Evolutionary conservation across 805 yeast genomes (phyloP).

Genomic region (Saccharomycopsis babjevae): DNA sequence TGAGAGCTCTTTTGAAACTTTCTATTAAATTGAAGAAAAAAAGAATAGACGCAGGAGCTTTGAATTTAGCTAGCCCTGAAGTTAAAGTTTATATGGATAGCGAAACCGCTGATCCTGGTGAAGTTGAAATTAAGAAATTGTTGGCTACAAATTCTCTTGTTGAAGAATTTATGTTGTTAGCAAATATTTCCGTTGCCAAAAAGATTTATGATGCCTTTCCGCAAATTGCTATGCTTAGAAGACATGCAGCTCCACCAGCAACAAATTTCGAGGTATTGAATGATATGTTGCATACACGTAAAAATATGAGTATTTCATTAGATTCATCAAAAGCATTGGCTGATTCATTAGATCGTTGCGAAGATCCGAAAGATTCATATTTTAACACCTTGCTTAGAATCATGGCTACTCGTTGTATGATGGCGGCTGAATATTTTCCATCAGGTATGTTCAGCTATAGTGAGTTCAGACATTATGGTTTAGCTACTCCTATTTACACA

Average conservation of each 20-base stretch:
- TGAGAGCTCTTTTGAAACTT: conserved; percentile 70
- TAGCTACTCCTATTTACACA: conserved; percentile 94
- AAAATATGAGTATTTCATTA: conserved; percentile 62
- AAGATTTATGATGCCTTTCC: conserved; percentile 90
- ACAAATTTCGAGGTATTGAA: conserved; percentile 84
- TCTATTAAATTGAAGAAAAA: conserved; percentile 78
- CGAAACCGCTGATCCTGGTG: conserved; percentile 94
- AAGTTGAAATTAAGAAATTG: conserved; percentile 81
- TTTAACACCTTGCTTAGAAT: conserved; percentile 90
- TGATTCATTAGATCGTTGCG: conserved; percentile 83
- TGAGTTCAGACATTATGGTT: conserved; percentile 92
- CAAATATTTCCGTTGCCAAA: conserved; percentile 90
- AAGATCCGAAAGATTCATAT: conserved; percentile 73
- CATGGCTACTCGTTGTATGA: conserved; percentile 98
- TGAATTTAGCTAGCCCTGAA: conserved; percentile 94
- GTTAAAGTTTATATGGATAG: conserved; percentile 95
- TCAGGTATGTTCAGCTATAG: conserved; percentile 84
- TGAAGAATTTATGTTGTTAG: conserved; percentile 96
- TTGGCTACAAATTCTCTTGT: conserved; percentile 91
- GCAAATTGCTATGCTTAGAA: conserved; percentile 95
- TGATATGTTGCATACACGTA: conserved; percentile 77
- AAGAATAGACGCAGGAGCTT: conserved; percentile 90
- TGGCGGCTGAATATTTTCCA: conserved; percentile 96
- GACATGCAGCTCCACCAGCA: conserved; percentile 96
- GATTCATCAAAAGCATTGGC: conserved; percentile 89